Evolutionary conservation across 345 rosid genomes (phyloP).

Genomic region (Viola odorata): DNA sequence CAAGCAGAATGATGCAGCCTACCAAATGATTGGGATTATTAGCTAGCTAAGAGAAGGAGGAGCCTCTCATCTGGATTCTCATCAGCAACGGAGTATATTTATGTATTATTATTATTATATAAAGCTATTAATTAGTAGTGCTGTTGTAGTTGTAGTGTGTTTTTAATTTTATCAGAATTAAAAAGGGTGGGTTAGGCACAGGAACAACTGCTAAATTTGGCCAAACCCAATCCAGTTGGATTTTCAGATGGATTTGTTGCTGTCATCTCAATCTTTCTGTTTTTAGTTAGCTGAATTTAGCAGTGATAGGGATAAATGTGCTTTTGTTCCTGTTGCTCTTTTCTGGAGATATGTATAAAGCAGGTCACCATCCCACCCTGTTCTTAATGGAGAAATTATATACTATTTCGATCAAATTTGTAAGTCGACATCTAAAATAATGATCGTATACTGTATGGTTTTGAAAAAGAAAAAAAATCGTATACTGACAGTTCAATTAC

Average conservation of each 20-base stretch:
- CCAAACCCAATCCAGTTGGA: slow-evolving; percentile 5
- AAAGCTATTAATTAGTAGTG: neutral
- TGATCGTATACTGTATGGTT: too few species aligned
- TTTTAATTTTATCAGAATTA: neutral
- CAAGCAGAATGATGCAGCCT: slow-evolving; percentile 35
- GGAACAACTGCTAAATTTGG: slow-evolving; percentile 61
- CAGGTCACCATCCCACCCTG: slow-evolving; percentile 3
- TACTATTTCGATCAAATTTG: too few species aligned
- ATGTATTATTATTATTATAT: neutral
- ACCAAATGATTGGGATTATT: slow-evolving; percentile 34
- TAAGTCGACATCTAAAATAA: too few species aligned
- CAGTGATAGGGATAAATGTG: slow-evolving; percentile 8
- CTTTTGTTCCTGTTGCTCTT: slow-evolving; percentile 40
- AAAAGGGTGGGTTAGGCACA: slow-evolving; percentile 25
- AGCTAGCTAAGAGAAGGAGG: too few species aligned
- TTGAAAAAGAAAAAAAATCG: too few species aligned
- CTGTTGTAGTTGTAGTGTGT: neutral
- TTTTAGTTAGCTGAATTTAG: slow-evolving; percentile 35
- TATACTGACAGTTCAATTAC: too few species aligned
- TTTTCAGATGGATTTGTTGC: slow-evolving; percentile 3
- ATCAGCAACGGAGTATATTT: neutral
- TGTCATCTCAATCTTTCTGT: neutral
- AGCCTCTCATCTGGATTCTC: neutral
- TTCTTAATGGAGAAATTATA: too few species aligned
- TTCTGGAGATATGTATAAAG: slow-evolving; percentile 1